Evolutionary conservation across 2,329 filamentous ascomycete genomes (phyloP).

Genomic region (Exophiala bonariae): DNA sequence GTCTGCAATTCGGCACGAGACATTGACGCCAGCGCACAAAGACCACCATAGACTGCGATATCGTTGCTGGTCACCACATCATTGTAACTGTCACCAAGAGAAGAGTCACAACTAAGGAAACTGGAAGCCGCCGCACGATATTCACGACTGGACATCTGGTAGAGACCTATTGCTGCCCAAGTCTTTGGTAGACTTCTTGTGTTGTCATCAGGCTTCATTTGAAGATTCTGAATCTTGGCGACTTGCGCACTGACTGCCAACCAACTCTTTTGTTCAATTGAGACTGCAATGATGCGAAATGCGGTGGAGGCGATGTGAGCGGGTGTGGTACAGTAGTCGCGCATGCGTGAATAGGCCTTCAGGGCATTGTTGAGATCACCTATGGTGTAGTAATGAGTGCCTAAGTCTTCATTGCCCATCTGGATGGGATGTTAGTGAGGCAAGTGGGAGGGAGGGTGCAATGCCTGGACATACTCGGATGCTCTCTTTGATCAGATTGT

Average conservation of each 20-base stretch:
- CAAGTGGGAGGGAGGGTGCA: neutral
- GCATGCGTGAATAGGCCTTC: slow-evolving; percentile 82
- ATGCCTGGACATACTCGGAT: slow-evolving; percentile 65
- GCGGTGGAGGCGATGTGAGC: slow-evolving; percentile 83
- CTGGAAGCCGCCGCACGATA: slow-evolving; percentile 68
- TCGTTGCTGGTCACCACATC: slow-evolving; percentile 81
- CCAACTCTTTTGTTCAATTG: slow-evolving; percentile 78
- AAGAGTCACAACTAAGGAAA: slow-evolving; percentile 66
- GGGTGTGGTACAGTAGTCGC: slow-evolving; percentile 80
- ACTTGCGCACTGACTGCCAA: slow-evolving; percentile 63
- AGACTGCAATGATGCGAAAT: slow-evolving; percentile 73
- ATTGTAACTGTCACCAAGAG: slow-evolving; percentile 59
- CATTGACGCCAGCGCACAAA: slow-evolving; percentile 90
- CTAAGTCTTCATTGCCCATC: slow-evolving; percentile 95
- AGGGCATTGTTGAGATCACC: slow-evolving; percentile 72
- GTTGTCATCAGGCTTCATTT: slow-evolving; percentile 58
- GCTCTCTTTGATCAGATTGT: slow-evolving; percentile 96
- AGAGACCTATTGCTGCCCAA: slow-evolving; percentile 60
- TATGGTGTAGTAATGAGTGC: slow-evolving; percentile 75
- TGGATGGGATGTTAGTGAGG: slow-evolving; percentile 36
- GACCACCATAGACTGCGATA: slow-evolving; percentile 84
- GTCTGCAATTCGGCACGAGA: slow-evolving; percentile 71
- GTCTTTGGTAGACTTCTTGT: slow-evolving; percentile 65
- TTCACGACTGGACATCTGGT: slow-evolving; percentile 56
- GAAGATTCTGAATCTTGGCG: slow-evolving; percentile 54